Base-by-base conservation (phyloP, 345 rosid genomes). In the Brassica carinata region DNA sequence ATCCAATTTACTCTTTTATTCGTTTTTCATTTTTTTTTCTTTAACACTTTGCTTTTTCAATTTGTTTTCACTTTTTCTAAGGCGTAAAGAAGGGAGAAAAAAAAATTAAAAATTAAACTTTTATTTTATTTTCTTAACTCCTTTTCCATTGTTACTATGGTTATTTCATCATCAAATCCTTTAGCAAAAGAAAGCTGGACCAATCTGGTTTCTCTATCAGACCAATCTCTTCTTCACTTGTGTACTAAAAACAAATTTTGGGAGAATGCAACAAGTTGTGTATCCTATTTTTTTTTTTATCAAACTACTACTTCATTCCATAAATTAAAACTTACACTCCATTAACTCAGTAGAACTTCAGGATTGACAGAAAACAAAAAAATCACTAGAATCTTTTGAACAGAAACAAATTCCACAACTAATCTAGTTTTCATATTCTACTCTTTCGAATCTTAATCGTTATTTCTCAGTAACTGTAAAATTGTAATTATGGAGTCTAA, bases 161-260 rank as follows among this genome's bases (percentile, higher is more conserved):
- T 19, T n/a, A 11, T 70, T 65, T 59, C 40, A 58, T 18, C 11
- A 8, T n/a, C 40, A 29, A 23, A 57, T 67, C 29, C 82, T 73
- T 55, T 58, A 9, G 63, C 69, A 38, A 72, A 55, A 71, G 23
- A 78, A 72, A 59, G 63, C 58, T 79, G 45, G 72, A 78, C 77
- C 38, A 53, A 53, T 27, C 53, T 78, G 64, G 64, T 62, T 55
- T 61, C 75, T 77, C 33, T 62, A 3, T 53, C 10, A 65, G 61
- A 55, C 72, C 15, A 72, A 72, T 53, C 81, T 72, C 33, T 55
- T 71, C 65, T 45, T 34, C 40, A 53, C 7, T 68, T 31, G 29
- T 43, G 18, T 29, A 71, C 76, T 71, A 6, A 10, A 48, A 23
- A 34, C 66, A 33, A 3, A 31, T 45, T 3, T 3, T 30, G 17